These are phyloP conservation scores for Pseudozyma sp. DNA, from an alignment of 1,284 basidiomycete species.

Conservation along the genomic window DNA sequence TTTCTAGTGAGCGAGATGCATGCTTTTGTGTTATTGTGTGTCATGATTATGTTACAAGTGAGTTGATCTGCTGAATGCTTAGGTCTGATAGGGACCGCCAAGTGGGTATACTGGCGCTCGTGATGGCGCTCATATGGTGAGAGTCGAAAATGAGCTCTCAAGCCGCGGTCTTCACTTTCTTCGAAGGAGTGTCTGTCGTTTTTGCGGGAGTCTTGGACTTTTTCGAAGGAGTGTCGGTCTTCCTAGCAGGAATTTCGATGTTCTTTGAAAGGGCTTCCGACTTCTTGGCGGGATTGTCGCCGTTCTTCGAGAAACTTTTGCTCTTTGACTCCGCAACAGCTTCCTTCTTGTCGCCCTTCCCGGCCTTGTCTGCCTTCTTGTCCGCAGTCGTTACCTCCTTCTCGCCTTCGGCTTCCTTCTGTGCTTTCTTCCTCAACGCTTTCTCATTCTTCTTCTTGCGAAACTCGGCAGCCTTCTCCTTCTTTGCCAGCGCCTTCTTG, in stretches of 20 bases:
- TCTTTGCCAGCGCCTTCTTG: constrained; percentile 25
- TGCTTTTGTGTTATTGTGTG: background rate
- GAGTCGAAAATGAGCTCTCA: constrained; percentile 3
- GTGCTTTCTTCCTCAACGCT: constrained; percentile 23
- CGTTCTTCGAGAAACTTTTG: background rate
- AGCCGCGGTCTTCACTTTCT: constrained; percentile 2
- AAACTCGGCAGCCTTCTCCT: constrained; percentile 35
- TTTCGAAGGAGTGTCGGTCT: background rate
- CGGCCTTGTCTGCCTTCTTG: background rate
- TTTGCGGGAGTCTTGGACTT: background rate
- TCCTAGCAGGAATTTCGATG: background rate
- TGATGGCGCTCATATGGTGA: background rate
- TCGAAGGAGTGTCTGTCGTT: background rate
- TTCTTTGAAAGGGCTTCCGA: background rate
- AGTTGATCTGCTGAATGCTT: constrained; percentile 7
- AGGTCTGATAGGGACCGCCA: background rate
- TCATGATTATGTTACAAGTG: background rate
- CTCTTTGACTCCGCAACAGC: background rate
- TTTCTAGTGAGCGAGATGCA: background rate
- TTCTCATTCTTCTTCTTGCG: constrained; percentile 34
- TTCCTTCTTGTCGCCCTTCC: constrained; percentile 6
- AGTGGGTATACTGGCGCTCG: constrained; percentile 19
- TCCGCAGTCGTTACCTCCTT: background rate
- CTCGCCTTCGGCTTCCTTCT: constrained; percentile 11
- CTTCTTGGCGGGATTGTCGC: constrained; percentile 1